Conservation (phyloP, 2,329 filamentous ascomycete genomes). For the Hypoxylon sp. region DNA sequence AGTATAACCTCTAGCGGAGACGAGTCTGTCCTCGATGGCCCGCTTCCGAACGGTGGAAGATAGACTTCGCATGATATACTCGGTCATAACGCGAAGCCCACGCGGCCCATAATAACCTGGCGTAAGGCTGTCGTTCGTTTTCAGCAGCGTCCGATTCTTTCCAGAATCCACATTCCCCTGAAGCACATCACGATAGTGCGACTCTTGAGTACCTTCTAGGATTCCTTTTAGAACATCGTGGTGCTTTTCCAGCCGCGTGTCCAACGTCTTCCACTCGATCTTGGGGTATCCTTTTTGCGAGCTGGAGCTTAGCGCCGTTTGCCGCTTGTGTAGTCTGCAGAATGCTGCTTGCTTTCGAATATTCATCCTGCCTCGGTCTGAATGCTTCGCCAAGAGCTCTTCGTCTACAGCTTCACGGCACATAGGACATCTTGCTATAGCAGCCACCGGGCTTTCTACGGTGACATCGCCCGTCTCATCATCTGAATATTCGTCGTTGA, state of each 20-base stretch:
- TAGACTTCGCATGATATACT: slow-evolving; percentile 70
- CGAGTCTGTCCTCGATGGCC: slow-evolving; percentile 69
- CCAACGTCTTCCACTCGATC: slow-evolving; percentile 73
- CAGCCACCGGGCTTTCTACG: slow-evolving; percentile 18
- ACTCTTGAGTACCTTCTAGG: slow-evolving; percentile 62
- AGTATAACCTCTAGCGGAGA: slow-evolving; percentile 71
- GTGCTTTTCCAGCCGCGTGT: slow-evolving; percentile 65
- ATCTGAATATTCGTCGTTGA: slow-evolving; percentile 15
- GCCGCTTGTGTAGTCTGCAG: slow-evolving; percentile 69
- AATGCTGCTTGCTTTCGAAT: slow-evolving; percentile 69
- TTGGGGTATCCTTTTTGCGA: slow-evolving; percentile 68
- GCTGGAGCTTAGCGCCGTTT: slow-evolving; percentile 60
- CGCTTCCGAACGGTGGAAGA: slow-evolving; percentile 67
- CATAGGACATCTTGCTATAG: slow-evolving; percentile 67
- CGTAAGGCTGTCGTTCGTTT: slow-evolving; percentile 65
- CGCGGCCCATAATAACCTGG: slow-evolving; percentile 87
- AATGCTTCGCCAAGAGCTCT: slow-evolving; percentile 62
- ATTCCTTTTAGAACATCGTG: slow-evolving; percentile 65
- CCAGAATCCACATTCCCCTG: slow-evolving; percentile 64
- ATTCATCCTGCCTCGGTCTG: slow-evolving; percentile 57
- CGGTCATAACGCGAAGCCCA: slow-evolving; percentile 76
- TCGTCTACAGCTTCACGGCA: slow-evolving; percentile 69
- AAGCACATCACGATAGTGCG: slow-evolving; percentile 68
- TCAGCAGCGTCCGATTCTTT: slow-evolving; percentile 66
- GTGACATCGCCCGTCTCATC: slow-evolving; percentile 33